Conservation (phyloP, 225 moss, liverwort and hornwort species). For the Thuidium tamariscinum region DNA sequence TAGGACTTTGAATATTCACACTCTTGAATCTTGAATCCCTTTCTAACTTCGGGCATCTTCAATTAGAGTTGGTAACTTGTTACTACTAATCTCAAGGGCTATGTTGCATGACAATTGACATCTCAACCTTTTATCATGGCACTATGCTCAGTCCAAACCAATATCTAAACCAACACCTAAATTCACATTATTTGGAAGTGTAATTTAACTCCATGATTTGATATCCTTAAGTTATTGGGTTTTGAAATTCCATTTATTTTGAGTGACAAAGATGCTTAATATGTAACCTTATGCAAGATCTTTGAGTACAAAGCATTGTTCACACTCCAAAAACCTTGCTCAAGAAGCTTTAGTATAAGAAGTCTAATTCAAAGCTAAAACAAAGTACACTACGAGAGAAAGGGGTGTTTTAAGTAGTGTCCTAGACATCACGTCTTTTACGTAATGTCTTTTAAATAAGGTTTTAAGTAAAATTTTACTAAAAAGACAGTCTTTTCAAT, state of each 20-base stretch:
- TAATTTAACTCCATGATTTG: not conserved
- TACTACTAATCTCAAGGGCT: rapidly evolving
- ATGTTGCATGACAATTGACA: rapidly evolving
- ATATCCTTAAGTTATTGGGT: too few relatives aligned
- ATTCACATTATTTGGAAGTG: rapidly evolving
- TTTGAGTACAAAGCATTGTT: rapidly evolving
- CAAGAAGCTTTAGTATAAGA: rapidly evolving
- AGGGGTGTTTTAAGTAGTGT: too few relatives aligned
- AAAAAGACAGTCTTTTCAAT: too few relatives aligned
- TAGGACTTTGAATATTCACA: not conserved
- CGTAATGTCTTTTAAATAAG: too few relatives aligned
- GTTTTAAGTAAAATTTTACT: too few relatives aligned
- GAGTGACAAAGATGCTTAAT: rapidly evolving
- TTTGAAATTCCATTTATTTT: not conserved
- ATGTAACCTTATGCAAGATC: not conserved
- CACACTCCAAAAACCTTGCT: rapidly evolving
- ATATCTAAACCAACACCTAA: not conserved
- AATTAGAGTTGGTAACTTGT: rapidly evolving
- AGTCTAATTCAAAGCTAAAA: rapidly evolving
- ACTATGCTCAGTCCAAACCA: rapidly evolving
- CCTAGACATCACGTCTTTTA: too few relatives aligned
- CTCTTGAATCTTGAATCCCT: not conserved
- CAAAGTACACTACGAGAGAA: too few relatives aligned
- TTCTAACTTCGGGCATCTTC: rapidly evolving
- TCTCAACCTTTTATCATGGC: rapidly evolving